Evolutionary conservation across 2,329 filamentous ascomycete species (phyloP).

Genomic region (Diaporthe vaccinii): DNA sequence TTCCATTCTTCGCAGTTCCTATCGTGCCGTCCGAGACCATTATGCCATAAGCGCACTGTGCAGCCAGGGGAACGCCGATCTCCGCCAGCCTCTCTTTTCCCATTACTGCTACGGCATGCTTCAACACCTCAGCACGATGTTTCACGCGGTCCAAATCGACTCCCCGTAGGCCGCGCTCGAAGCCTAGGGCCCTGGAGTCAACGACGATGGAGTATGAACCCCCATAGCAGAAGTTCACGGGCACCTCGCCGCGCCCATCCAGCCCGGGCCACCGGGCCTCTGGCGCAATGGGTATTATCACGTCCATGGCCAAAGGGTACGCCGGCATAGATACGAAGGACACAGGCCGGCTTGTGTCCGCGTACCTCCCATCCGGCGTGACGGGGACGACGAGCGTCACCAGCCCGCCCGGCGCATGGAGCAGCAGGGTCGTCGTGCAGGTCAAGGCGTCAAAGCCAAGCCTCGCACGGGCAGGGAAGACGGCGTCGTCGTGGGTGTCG

Average conservation of each 20-base stretch:
- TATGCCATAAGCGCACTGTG: conserved; percentile 1
- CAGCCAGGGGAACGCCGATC: background rate
- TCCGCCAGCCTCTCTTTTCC: background rate
- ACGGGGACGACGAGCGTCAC: background rate
- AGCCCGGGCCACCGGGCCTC: conserved; percentile 57
- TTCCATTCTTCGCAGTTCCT: background rate
- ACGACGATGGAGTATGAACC: conserved; percentile 60
- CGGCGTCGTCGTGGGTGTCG: conserved; percentile 53
- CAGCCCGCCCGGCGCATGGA: conserved; percentile 6
- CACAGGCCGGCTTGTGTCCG: background rate
- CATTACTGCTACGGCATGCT: background rate
- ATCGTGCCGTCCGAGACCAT: conserved; percentile 2
- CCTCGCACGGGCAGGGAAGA: conserved; percentile 53
- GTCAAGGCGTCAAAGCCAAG: background rate
- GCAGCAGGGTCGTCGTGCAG: background rate
- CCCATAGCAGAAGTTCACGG: conserved; percentile 55
- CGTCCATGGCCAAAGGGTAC: background rate
- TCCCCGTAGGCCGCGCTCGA: background rate
- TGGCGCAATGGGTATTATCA: background rate
- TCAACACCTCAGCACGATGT: background rate
- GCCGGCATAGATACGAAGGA: background rate
- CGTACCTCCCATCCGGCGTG: background rate
- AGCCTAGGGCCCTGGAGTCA: conserved; percentile 2
- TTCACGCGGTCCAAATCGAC: background rate
- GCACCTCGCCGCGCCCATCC: conserved; percentile 45